Conservation (phyloP, 2,329 filamentous ascomycete genomes). For the Curvularia hawaiiensis region DNA sequence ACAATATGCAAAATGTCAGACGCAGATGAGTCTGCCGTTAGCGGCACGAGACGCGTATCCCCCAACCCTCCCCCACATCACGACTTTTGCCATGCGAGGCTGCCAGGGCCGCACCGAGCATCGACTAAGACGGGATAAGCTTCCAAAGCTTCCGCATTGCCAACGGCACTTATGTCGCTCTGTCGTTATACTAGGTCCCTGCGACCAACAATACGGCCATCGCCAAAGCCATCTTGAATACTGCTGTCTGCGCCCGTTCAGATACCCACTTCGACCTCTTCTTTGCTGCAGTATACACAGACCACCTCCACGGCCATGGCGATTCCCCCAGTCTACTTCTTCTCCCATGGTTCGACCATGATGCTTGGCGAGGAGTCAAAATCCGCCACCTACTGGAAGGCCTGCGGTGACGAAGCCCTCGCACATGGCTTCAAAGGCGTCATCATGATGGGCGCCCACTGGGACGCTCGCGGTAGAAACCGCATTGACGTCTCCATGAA, state of each 20-base stretch:
- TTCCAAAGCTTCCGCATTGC: not conserved
- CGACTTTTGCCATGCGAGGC: constrained; percentile 9
- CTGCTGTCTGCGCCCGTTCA: not conserved
- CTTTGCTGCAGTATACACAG: not conserved
- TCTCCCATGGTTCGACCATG: constrained; percentile 74
- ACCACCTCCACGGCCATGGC: constrained; percentile 20
- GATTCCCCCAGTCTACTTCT: constrained; percentile 66
- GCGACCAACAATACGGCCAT: not conserved
- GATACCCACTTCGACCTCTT: not conserved
- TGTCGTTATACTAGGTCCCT: not conserved
- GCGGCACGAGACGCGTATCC: not conserved
- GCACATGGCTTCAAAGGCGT: constrained; percentile 64
- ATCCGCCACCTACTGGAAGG: constrained; percentile 69
- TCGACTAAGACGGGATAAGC: constrained; percentile 3
- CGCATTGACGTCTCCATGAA: constrained; percentile 66
- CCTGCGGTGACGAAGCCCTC: constrained; percentile 66
- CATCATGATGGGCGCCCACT: constrained; percentile 73
- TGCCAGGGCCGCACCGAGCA: not conserved
- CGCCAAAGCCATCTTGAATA: not conserved
- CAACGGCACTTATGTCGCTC: not conserved
- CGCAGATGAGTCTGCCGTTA: not conserved
- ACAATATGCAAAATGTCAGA: not conserved
- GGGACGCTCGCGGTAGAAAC: constrained; percentile 61
- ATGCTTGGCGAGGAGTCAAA: constrained; percentile 69
- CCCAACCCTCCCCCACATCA: constrained; percentile 19